These are phyloP conservation scores for Cardamine occulta DNA, from an alignment of 345 rosid species.

Conservation along the genomic window DNA sequence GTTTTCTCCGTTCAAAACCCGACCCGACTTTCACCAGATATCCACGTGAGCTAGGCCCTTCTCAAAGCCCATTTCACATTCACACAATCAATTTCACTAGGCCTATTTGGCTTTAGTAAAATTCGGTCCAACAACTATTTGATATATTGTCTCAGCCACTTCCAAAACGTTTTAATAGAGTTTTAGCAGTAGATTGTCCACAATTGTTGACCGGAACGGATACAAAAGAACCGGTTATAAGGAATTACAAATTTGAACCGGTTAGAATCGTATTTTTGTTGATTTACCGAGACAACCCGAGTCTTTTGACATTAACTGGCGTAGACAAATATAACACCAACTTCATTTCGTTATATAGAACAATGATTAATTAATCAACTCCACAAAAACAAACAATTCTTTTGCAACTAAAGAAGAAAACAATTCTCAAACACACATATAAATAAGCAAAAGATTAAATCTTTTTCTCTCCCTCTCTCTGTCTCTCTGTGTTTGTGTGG, in stretches of 20 bases:
- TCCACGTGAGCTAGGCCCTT: no score
- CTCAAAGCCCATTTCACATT: no score
- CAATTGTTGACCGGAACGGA: neutral
- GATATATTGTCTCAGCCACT: neutral
- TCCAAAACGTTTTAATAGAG: neutral
- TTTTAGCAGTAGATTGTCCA: neutral
- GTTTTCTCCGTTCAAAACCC: no score
- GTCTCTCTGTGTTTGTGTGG: conserved; percentile 11
- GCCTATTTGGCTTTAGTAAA: no score
- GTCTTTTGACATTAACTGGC: neutral
- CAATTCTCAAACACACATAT: conserved; percentile 23
- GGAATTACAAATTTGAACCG: neutral
- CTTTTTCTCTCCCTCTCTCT: neutral
- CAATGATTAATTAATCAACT: neutral
- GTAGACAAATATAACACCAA: neutral
- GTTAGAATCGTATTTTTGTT: neutral
- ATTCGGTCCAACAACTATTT: neutral
- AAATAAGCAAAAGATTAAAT: conserved; percentile 10
- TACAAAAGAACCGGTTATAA: neutral
- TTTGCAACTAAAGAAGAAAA: conserved; percentile 9
- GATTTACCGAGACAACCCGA: neutral
- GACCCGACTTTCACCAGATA: no score
- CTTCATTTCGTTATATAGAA: conserved; percentile 19
- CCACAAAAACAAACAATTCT: conserved; percentile 27
- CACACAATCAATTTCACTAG: no score